Evolutionary conservation across 148 eudicot species (phyloP).

Genomic region (Oxyria digyna): DNA sequence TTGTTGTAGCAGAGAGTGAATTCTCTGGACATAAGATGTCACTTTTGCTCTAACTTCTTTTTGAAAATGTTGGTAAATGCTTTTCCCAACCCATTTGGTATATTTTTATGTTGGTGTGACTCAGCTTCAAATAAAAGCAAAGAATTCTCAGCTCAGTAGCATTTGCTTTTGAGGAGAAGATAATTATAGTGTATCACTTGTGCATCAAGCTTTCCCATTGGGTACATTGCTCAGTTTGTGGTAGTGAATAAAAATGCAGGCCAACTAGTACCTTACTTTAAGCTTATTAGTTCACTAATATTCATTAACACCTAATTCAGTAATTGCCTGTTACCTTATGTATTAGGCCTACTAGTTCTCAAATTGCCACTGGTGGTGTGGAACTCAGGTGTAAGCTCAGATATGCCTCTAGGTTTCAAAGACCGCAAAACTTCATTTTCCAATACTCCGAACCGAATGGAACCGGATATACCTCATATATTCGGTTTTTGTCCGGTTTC

Average conservation of each 20-base stretch:
- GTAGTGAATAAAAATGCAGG: background rate
- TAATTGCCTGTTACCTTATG: too few relatives aligned
- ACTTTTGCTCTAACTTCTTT: background rate
- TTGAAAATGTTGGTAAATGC: background rate
- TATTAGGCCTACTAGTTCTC: too few relatives aligned
- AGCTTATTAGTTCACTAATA: background rate
- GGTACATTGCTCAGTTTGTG: background rate
- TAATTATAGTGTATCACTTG: background rate
- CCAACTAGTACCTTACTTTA: background rate
- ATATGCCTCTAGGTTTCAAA: too few relatives aligned
- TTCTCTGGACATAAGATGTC: slow-evolving; percentile 1
- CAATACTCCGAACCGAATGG: too few relatives aligned
- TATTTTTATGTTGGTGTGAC: slow-evolving; percentile 5
- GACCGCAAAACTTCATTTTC: too few relatives aligned
- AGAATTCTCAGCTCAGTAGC: background rate
- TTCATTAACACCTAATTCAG: background rate
- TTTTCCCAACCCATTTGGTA: background rate
- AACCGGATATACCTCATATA: too few relatives aligned
- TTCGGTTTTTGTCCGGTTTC: too few relatives aligned
- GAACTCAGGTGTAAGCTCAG: too few relatives aligned
- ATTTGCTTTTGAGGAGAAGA: background rate
- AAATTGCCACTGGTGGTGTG: too few relatives aligned
- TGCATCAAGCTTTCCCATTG: background rate
- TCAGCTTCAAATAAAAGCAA: slow-evolving; percentile 5
- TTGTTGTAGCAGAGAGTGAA: slow-evolving; percentile 4